A percentile compares a stretch with the other conserved stretches of the same genome.
Conservation (phyloP, 2,329 filamentous ascomycete species). For the Aspergillus sp. region DNA sequence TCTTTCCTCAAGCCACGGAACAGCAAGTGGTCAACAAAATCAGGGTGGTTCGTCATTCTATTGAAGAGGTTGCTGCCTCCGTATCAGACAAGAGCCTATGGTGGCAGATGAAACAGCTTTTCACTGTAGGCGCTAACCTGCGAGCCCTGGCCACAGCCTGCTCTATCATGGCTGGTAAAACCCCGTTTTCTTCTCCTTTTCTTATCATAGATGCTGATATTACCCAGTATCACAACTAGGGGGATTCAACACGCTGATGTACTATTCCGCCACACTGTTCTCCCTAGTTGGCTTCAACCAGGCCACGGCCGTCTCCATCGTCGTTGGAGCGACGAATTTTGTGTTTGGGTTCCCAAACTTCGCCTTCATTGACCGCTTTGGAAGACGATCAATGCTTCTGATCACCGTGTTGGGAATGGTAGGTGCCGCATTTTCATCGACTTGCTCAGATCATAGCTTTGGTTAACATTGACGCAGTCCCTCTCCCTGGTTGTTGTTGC, state of each 20-base stretch:
- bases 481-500: slow-evolving; percentile 43
- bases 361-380: slow-evolving; percentile 43
- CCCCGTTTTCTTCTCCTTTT: not conserved
- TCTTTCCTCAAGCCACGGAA: slow-evolving; percentile 33
- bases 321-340: slow-evolving; percentile 41
- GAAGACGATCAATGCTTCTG: not conserved
- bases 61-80: slow-evolving; percentile 35
- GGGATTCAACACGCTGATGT: slow-evolving; percentile 50
- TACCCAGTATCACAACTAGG: slow-evolving; percentile 42
- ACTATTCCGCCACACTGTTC: slow-evolving; percentile 48
- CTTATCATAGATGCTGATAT: not conserved
- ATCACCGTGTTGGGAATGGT: not conserved
- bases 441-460: not conserved
- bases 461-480: not conserved
- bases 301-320: slow-evolving; percentile 51
- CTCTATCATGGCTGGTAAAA: slow-evolving; percentile 45
- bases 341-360: slow-evolving; percentile 52
- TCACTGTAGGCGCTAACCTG: slow-evolving; percentile 47
- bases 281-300: slow-evolving; percentile 53
- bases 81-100: slow-evolving; percentile 41
- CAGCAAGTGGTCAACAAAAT: slow-evolving; percentile 50
- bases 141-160: slow-evolving; percentile 49
- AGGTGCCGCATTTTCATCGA: not conserved
- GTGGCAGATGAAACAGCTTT: slow-evolving; percentile 50
- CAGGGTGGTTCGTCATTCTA: slow-evolving; percentile 41